Conservation (phyloP, 192 early-diverging fungal genomes). For the Mortierella alpina region DNA sequence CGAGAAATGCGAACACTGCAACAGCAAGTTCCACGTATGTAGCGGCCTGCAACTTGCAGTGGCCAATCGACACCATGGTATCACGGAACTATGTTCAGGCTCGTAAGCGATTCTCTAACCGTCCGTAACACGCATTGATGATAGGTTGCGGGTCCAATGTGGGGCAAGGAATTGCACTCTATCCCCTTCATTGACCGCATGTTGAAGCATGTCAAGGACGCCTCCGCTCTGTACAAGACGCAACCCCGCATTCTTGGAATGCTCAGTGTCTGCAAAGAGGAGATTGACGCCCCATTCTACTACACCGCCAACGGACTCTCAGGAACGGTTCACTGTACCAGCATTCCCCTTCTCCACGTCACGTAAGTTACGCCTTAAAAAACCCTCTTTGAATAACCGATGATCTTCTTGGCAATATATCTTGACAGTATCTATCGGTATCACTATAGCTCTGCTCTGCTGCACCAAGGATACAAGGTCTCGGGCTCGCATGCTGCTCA, state of each 20-base stretch:
- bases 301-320: conserved; percentile 79
- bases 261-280: conserved; percentile 78
- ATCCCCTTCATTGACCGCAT: conserved; percentile 84
- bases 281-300: conserved; percentile 82
- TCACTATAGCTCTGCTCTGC: conserved; percentile 80
- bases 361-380: conserved; percentile 11
- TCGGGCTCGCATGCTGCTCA: conserved; percentile 86
- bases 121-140: no score
- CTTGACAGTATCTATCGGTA: neutral
- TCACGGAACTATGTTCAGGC: neutral
- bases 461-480: conserved; percentile 91
- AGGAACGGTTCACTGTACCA: conserved; percentile 77
- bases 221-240: conserved; percentile 78
- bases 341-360: conserved; percentile 66
- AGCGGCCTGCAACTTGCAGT: neutral
- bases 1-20: conserved; percentile 79
- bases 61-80: conserved; percentile 3
- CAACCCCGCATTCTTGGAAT: conserved; percentile 92
- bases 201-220: conserved; percentile 76
- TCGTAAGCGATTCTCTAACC: no score
- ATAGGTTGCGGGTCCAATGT: conserved; percentile 94
- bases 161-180: conserved; percentile 87
- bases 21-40: conserved; percentile 72
- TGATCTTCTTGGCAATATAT: neutral
- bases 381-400: neutral